Conservation (phyloP, 2,329 filamentous ascomycete genomes). For the Lachnellula occidentalis region DNA sequence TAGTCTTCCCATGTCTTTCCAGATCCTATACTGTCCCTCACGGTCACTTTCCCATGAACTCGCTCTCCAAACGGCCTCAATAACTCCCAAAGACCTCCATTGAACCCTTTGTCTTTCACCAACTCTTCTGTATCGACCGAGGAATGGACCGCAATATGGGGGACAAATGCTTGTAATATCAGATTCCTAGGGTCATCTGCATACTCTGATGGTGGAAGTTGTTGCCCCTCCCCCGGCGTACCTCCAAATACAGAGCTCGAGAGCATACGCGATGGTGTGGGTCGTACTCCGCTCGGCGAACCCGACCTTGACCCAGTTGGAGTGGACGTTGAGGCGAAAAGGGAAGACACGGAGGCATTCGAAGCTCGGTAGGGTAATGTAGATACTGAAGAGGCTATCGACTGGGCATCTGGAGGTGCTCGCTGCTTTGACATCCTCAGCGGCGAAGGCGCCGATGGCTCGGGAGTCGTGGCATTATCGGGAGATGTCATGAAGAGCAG, state of each 20-base stretch:
- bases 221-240: conserved; percentile 29
- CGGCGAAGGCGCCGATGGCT: conserved; percentile 38
- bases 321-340: conserved; percentile 62
- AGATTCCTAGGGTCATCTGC: conserved; percentile 52
- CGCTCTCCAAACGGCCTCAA: conserved; percentile 87
- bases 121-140: conserved; percentile 81
- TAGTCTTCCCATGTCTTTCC: conserved; percentile 85
- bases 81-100: conserved; percentile 75
- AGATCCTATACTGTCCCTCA: conserved; percentile 83
- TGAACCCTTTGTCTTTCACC: conserved; percentile 76
- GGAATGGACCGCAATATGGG: conserved; percentile 81
- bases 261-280: conserved; percentile 50
- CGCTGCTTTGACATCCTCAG: conserved; percentile 57
- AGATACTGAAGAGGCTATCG: conserved; percentile 43
- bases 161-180: conserved; percentile 80
- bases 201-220: conserved; percentile 17
- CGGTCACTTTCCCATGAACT: conserved; percentile 79
- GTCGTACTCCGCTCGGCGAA: conserved; percentile 55
- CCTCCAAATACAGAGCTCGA: conserved; percentile 54
- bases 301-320: conserved; percentile 62
- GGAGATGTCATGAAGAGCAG: conserved; percentile 60
- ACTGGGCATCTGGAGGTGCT: conserved; percentile 43
- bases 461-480: conserved; percentile 54
- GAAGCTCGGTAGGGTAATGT: conserved; percentile 49
- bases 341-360: conserved; percentile 53